Conservation (phyloP, 1,284 basidiomycete genomes). For the Somion occarium region DNA sequence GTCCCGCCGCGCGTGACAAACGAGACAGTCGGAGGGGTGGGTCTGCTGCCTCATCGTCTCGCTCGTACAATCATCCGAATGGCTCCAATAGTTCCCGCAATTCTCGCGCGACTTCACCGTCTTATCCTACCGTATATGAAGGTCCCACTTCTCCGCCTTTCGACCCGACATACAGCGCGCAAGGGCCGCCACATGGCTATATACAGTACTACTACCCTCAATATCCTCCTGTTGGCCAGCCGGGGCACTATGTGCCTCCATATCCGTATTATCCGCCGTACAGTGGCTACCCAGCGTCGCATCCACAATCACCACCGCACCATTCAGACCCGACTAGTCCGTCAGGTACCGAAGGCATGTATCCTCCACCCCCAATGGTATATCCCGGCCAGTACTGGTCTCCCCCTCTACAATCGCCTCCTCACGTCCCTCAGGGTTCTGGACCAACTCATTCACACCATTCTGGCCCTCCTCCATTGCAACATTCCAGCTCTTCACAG, state of each 20-base stretch:
- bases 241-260: slow-evolving; percentile 31
- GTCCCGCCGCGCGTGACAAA: slow-evolving; percentile 50
- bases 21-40: slow-evolving; percentile 41
- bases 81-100: slow-evolving; percentile 57
- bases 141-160: slow-evolving; percentile 42
- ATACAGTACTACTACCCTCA: slow-evolving; percentile 29
- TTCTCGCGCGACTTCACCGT: slow-evolving; percentile 68
- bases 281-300: slow-evolving; percentile 32
- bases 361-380: slow-evolving; percentile 24
- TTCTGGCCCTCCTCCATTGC: slow-evolving; percentile 17
- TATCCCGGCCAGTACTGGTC: slow-evolving; percentile 29
- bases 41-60: slow-evolving; percentile 48
- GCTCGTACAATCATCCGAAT: slow-evolving; percentile 47
- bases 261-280: slow-evolving; percentile 40
- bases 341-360: slow-evolving; percentile 28
- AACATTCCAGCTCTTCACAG: slow-evolving; percentile 10
- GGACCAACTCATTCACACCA: too few relatives aligned
- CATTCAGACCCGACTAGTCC: slow-evolving; percentile 32
- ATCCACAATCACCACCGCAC: slow-evolving; percentile 20
- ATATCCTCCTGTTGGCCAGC: slow-evolving; percentile 23
- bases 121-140: slow-evolving; percentile 67
- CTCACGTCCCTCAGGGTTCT: slow-evolving; percentile 19
- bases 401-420: slow-evolving; percentile 28
- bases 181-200: slow-evolving; percentile 30
- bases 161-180: slow-evolving; percentile 41